Evolutionary conservation across 2,329 filamentous ascomycete species (phyloP), one percentile per base, ranked within the genome.

Genomic region (Trichoderma sp.): DNA sequence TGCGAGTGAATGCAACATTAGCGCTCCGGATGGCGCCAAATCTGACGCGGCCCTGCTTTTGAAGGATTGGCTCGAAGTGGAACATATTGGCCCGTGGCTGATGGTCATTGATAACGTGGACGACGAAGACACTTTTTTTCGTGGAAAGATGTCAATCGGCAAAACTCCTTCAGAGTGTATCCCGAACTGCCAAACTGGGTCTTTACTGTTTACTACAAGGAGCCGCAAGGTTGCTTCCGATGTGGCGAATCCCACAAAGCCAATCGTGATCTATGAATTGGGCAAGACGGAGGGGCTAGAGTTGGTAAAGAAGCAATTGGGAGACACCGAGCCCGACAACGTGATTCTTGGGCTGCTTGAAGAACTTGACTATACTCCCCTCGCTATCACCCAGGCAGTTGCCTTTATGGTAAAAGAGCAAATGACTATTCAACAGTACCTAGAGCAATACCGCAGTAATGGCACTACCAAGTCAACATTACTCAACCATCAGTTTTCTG

Each of bases 41-140:
- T 68, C 53, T 28, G 70, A 72, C 14, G 64, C 70, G 15, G 64
- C 57, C 39, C 15, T 43, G 3, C 30, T 61, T 6, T 47, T 72
- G 26, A 72, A 72, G 39, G 53, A 61, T 30, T 72, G 70, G 70
- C 70, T 72, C 4, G 70, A 72, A 56, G 2, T 32, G n/a, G 64
- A 39, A 21, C 70, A 72, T 14, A 6, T 47, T 7, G 57, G 57
- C 11, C 56, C 64, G 8, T 72, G 71, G 71, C 18, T 72, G 0
- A 63, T 72, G 58, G 58, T 72, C 26, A 47, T 72, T 21, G 71
- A 72, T 47, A 72, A 72, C 58, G 65, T 70, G 5, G 71, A 72
- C 53, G 66, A 72, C 18, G 66, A 64, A n/a, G 65, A 70, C 3
- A 7, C 47, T 0, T 62, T 70, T 43, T 72, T 63, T 12, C 6